Percentiles rank a stretch among this genome's conserved stretches.
phyloP scores from a whole-genome alignment of 805 yeast genomes.

The Starmerella apicola region DNA sequence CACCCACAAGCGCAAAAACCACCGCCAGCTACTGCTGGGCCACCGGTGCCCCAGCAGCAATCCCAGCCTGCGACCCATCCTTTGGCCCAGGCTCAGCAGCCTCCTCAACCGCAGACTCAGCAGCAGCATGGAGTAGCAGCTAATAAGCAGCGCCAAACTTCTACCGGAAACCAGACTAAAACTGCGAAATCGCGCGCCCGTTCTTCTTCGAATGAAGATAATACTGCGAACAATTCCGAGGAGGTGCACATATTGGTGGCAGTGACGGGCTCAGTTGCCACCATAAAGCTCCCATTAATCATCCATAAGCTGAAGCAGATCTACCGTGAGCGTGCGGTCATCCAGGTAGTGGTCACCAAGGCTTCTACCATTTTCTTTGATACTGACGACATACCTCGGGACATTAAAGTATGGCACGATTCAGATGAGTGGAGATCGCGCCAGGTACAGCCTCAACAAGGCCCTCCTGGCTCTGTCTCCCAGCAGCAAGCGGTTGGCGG shows the following conservation, averaged over 20 bases:
- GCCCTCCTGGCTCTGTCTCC: neutral
- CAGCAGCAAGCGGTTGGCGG: conserved; percentile 1
- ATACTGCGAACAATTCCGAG: conserved; percentile 33
- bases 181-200: too few species aligned
- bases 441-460: too few species aligned
- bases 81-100: too few species aligned
- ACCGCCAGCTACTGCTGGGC: too few species aligned
- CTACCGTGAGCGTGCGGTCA: conserved; percentile 59
- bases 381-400: conserved; percentile 29
- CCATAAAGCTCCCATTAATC: conserved; percentile 81
- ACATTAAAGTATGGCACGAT: conserved; percentile 83
- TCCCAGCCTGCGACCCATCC: too few species aligned
- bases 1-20: too few species aligned
- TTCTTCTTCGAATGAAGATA: too few species aligned
- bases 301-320: conserved; percentile 75
- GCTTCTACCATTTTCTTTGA: conserved; percentile 28
- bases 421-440: conserved; percentile 88
- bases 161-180: neutral
- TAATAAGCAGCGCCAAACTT: neutral
- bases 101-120: neutral
- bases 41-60: too few species aligned
- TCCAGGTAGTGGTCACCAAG: conserved; percentile 68
- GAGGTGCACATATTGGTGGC: conserved; percentile 82
- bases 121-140: neutral
- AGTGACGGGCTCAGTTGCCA: conserved; percentile 94